phyloP scores from a whole-genome alignment of 2,329 filamentous ascomycete genomes.

The Chaetomiaceae sp. region DNA sequence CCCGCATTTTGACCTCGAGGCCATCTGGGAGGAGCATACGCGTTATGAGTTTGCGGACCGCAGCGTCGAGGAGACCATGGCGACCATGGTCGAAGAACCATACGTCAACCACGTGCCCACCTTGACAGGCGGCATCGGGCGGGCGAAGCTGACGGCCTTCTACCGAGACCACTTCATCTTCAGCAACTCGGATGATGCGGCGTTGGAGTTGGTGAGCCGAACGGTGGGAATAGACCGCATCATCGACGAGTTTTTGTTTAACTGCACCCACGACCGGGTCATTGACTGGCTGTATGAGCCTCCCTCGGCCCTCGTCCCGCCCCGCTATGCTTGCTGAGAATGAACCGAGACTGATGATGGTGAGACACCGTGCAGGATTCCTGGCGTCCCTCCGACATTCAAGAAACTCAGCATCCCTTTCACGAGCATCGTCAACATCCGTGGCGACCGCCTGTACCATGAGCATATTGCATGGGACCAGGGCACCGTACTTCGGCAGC shows the following conservation, averaged over 20 bases:
- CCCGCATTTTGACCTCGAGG: constrained; percentile 69
- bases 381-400: constrained; percentile 56
- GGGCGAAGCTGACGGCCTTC: constrained; percentile 58
- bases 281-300: constrained; percentile 61
- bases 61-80: constrained; percentile 68
- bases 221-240: constrained; percentile 69
- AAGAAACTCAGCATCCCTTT: constrained; percentile 56
- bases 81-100: constrained; percentile 74
- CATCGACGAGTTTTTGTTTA: constrained; percentile 66
- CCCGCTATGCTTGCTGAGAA: constrained; percentile 13
- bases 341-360: background rate
- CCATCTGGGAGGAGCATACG: constrained; percentile 76
- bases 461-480: constrained; percentile 72
- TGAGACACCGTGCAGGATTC: constrained; percentile 42
- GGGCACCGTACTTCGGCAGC: constrained; percentile 55
- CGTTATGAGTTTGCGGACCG: constrained; percentile 65
- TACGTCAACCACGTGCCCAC: constrained; percentile 77
- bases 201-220: constrained; percentile 64
- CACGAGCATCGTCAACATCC: constrained; percentile 61
- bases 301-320: constrained; percentile 27
- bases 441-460: constrained; percentile 64
- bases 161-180: constrained; percentile 73
- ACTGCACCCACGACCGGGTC: constrained; percentile 57
- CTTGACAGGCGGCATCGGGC: constrained; percentile 65
- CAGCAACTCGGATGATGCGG: constrained; percentile 63